Conservation (phyloP, 495 filamentous ascomycete genomes). For the Xylaria longipes region DNA sequence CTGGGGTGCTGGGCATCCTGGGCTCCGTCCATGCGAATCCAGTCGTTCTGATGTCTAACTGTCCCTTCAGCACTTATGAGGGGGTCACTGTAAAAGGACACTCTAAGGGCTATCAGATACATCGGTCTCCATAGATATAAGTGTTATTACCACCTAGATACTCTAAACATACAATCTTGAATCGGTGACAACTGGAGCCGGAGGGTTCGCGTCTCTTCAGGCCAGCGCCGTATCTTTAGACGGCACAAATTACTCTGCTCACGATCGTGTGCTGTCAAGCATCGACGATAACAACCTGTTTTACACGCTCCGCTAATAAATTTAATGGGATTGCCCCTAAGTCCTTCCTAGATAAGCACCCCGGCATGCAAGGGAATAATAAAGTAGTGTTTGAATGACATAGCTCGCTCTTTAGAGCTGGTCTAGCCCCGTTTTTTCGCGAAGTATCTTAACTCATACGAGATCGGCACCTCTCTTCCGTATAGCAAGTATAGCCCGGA, state of each 20-base stretch:
- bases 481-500: slow-evolving; percentile 34
- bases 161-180: neutral
- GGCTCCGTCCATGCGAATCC: no score
- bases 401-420: neutral
- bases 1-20: no score
- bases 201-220: neutral
- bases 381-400: neutral
- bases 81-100: no score
- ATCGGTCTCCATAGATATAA: no score
- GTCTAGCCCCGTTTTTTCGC: neutral
- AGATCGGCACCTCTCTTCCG: slow-evolving; percentile 37
- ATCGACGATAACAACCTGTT: neutral
- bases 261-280: neutral
- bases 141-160: no score
- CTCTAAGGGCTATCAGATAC: no score
- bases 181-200: neutral
- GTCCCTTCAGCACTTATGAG: no score
- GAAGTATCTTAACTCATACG: slow-evolving; percentile 16
- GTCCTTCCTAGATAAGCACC: neutral
- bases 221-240: neutral
- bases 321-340: neutral
- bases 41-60: no score
- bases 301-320: neutral
- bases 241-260: neutral
- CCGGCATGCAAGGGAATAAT: neutral